Base-by-base conservation (phyloP, 208 protist genomes). In the Herpetomonas samuelpessoai region DNA sequence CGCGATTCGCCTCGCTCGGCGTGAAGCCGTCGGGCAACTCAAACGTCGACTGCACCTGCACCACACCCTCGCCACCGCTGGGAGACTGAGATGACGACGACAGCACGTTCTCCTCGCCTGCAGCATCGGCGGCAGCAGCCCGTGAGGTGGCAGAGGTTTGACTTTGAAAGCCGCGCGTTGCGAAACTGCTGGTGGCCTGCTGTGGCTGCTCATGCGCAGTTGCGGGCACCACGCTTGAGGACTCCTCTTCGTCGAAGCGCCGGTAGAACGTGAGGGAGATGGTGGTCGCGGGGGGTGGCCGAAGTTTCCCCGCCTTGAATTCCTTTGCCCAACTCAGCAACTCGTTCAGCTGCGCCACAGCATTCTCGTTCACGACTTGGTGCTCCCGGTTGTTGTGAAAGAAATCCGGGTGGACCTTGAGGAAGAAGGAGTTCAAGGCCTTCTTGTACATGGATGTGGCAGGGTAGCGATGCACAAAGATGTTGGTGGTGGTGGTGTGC, bases 331-430 rank as follows among this genome's bases (percentile, higher is more conserved):
- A 96, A 53, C 83, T 82, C 0, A 96, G 81, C 24, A 96, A 58
- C 66, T 96, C 91, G 57, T 96, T 96, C 25, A 96, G 81, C 68
- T 93, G 91, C 2, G 91, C 87, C 10, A 96, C 85, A 16, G 88
- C 76, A 27, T 86, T 85, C 52, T 96, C 88, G 55, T 96, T 96
- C 19, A 80, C 64, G 2, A 63, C 31, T 60, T 93, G 91, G 61
- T 92, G 83, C 54, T 72, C 64, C 14, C 61, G 69, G 68, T 92
- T 92, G 64, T 86, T 70, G 56, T 92, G 77, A 48, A 96, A 96
- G 35, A 96, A 95, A 58, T 96, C 91, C 7, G 91, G 91, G 52
- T 96, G 91, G n/a, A 95, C 86, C 71, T 95, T 95, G 47, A 96
- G 65, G 53, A 96, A 95, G 52, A 96, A 96, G 60, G 83, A 74